A percentile compares a stretch with the other conserved stretches of the same genome.
Evolutionary conservation across 2,329 filamentous ascomycete species (phyloP).

Genomic region (Orbilia blumenaviensis): DNA sequence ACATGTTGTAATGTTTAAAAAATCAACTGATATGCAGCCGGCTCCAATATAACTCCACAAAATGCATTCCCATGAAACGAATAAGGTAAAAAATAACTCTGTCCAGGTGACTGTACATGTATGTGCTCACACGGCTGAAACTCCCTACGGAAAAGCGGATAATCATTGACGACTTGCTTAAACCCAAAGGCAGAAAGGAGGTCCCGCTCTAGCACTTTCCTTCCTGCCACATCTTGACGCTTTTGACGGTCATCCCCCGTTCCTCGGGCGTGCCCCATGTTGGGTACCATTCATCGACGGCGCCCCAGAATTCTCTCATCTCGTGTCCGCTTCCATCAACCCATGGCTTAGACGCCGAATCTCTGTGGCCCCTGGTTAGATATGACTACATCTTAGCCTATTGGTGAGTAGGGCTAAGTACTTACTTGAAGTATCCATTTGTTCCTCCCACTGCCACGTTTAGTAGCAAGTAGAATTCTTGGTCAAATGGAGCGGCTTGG

Average conservation of each 20-base stretch:
- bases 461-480: conserved; percentile 66
- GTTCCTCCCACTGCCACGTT: conserved; percentile 66
- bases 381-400: neutral
- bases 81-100: neutral
- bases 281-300: conserved; percentile 35
- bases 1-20: neutral
- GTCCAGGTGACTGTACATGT: no score
- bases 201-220: conserved; percentile 22
- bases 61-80: neutral
- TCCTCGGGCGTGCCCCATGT: conserved; percentile 35
- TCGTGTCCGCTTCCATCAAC: conserved; percentile 27
- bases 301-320: conserved; percentile 46
- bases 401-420: neutral
- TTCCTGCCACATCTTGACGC: conserved; percentile 45
- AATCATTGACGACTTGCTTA: neutral
- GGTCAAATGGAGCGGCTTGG: conserved; percentile 66
- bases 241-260: conserved; percentile 37
- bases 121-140: neutral
- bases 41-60: neutral
- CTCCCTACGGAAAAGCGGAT: neutral
- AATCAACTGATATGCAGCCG: neutral
- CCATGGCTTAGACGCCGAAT: conserved; percentile 31
- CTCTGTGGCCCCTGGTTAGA: conserved; percentile 6
- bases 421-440: conserved; percentile 61
- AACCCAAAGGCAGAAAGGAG: neutral